These are phyloP conservation scores for Kockiozyma suomiensis DNA, from an alignment of 805 yeast species.

Conservation along the genomic window DNA sequence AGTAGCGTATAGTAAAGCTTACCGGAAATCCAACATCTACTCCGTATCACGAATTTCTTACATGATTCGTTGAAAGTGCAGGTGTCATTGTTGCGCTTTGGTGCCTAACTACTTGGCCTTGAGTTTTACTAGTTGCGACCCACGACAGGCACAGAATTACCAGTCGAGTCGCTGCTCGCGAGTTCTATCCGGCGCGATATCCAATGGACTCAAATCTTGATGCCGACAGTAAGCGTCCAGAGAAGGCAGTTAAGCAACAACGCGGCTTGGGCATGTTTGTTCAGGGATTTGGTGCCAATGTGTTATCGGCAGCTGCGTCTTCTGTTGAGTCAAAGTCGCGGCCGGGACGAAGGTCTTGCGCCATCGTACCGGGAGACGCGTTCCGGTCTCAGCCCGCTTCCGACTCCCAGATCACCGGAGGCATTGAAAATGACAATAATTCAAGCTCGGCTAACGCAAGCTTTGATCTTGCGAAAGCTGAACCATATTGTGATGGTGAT, in stretches of 20 bases:
- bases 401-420: neutral
- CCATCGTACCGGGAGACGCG: slow-evolving; percentile 10
- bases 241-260: neutral
- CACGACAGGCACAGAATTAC: too few relatives aligned
- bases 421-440: neutral
- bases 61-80: too few relatives aligned
- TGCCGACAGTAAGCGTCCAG: neutral
- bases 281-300: neutral
- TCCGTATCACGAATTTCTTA: too few relatives aligned
- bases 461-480: neutral
- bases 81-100: too few relatives aligned
- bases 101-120: too few relatives aligned
- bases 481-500: neutral
- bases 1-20: too few relatives aligned
- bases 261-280: slow-evolving; percentile 1
- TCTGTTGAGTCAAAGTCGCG: neutral
- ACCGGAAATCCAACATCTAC: too few relatives aligned
- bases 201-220: neutral
- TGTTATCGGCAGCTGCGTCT: neutral
- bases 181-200: neutral
- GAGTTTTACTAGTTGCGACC: too few relatives aligned
- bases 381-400: neutral
- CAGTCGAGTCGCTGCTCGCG: too few relatives aligned
- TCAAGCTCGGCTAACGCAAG: neutral
- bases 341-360: neutral